Base-by-base conservation (phyloP, 2,329 filamentous ascomycete species). In the Coniochaeta pulveracea region DNA sequence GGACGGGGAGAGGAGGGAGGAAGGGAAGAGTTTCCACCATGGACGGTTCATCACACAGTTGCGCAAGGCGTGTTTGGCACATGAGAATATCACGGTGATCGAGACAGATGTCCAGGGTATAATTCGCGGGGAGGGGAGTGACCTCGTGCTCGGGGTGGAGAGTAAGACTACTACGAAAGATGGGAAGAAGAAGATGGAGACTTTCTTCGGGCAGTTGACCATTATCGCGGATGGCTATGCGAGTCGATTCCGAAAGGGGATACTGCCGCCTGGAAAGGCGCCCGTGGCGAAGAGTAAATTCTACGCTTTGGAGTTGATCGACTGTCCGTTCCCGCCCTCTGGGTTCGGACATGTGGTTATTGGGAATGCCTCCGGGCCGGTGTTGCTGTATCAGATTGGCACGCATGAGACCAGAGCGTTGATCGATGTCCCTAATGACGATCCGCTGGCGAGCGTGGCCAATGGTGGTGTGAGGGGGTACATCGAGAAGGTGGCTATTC, bases 351-450 rank as follows among this genome's bases (percentile, higher is more conserved):
- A 93, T 56, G 89, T 98, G 43, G 67, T 95, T 35, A 81, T 98
- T 40, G 80, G 80, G 47, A 72, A 84, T 42, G 71, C 74, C 28
- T 66, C 56, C 40, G 28, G 28, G 2, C 89, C 91, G 1, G 76
- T 94, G 21, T 76, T 98, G 16, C 72, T 98, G 37, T 98, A 98
- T 64, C 91, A 96, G 61, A 98, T 98, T 52, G 89, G 91, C 50
- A 82, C 85, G 4, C 88, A 82, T 60, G 91, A 96, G 61, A 98
- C 91, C 2, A 77, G 91, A 43, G 83, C 81, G 10, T 72, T 98
- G 15, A 75, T 96, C 47, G 88, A 96, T 54, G 76, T 96, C 10
- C 89, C 89, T 4, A 73, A 80, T 19, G 75, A 80, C 48, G 66
- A 84, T 2, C 76, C 85, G 6, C 76, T 77, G 12, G 88, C 89